Evolutionary conservation across 306 rosid genomes (phyloP).

Genomic region (Crotalaria pallida): DNA sequence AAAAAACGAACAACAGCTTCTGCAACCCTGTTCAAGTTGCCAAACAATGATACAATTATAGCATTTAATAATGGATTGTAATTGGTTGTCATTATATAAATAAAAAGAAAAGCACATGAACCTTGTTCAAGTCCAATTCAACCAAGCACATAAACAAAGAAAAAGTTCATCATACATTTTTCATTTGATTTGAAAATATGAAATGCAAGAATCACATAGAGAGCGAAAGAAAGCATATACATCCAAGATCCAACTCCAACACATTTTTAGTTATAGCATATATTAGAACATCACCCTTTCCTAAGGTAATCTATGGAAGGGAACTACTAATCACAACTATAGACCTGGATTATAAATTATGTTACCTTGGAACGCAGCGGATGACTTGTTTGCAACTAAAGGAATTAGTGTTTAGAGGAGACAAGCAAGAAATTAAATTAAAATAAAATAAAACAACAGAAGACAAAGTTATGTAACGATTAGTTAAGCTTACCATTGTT

Average conservation of each 20-base stretch:
- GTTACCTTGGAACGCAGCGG: neutral
- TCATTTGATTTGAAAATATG: neutral
- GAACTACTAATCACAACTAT: neutral
- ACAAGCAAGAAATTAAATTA: neutral
- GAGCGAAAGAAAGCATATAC: neutral
- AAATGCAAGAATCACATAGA: neutral
- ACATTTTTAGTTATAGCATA: neutral
- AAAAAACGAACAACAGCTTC: conserved; percentile 93
- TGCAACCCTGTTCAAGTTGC: conserved; percentile 77
- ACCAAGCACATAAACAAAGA: neutral
- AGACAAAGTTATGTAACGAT: neutral
- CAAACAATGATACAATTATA: conserved; percentile 2
- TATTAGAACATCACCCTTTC: neutral
- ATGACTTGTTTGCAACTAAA: neutral
- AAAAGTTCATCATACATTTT: neutral
- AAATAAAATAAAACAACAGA: neutral
- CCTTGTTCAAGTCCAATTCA: neutral
- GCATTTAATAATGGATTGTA: neutral
- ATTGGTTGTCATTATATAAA: neutral
- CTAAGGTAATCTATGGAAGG: neutral
- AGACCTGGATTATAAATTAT: neutral
- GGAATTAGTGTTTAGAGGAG: neutral
- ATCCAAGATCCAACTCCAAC: neutral
- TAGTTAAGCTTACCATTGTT: conserved; percentile 65
- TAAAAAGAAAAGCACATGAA: neutral